A percentile compares a stretch with the other conserved stretches of the same genome.
phyloP scores from a whole-genome alignment of 129 eudicot genomes.

The Erigeron canadensis region DNA sequence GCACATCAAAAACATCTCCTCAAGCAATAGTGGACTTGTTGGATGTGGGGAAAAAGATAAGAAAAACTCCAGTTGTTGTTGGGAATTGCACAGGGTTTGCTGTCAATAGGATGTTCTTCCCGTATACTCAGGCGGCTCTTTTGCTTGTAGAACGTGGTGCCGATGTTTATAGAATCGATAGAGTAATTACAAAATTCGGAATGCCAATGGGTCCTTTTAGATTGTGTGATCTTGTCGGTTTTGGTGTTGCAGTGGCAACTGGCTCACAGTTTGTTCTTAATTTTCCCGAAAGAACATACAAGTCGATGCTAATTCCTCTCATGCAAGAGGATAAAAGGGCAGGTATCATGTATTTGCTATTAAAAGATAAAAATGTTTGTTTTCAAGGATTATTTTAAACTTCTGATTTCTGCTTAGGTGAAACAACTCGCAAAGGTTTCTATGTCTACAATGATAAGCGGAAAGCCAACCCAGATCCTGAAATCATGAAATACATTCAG shows the following conservation, averaged over 20 bases:
- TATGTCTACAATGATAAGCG: conserved; percentile 73
- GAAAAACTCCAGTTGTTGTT: conserved; percentile 85
- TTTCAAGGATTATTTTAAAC: conserved; percentile 5
- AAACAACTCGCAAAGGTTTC: conserved; percentile 78
- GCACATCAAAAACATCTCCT: conserved; percentile 79
- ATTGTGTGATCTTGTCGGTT: conserved; percentile 86
- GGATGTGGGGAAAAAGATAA: conserved; percentile 86
- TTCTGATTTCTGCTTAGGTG: conserved; percentile 47
- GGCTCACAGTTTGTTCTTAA: conserved; percentile 66
- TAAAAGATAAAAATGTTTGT: background rate
- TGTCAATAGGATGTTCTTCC: conserved; percentile 91
- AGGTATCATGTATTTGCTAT: conserved; percentile 39
- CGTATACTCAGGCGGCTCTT: conserved; percentile 90
- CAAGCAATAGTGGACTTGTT: conserved; percentile 82
- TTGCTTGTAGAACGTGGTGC: conserved; percentile 92
- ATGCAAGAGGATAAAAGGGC: conserved; percentile 97
- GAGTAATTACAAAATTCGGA: conserved; percentile 85
- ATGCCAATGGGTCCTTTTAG: conserved; percentile 99
- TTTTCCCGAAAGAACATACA: conserved; percentile 86
- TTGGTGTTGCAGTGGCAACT: conserved; percentile 77
- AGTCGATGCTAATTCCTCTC: conserved; percentile 71
- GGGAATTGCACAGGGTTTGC: conserved; percentile 97
- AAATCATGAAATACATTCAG: conserved; percentile 65
- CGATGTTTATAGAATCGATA: conserved; percentile 73
- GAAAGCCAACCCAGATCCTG: conserved; percentile 88